Percentiles rank a stretch among this genome's conserved stretches.
phyloP scores from a whole-genome alignment of 2,329 filamentous ascomycete species.

The Cladosporium sp. region DNA sequence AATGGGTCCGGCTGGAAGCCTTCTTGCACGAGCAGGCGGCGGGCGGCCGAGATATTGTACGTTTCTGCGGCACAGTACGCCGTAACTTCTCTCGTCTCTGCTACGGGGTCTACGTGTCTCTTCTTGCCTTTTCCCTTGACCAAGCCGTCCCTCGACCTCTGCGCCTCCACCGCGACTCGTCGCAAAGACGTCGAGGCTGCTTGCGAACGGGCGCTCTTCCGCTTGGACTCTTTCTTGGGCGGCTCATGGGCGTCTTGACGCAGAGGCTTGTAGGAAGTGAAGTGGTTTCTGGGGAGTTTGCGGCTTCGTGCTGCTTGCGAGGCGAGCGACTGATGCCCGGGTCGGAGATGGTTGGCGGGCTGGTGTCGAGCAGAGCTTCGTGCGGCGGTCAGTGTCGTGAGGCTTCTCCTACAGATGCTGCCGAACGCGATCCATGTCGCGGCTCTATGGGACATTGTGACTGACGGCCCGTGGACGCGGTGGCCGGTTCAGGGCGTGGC shows the following conservation, averaged over 20 bases:
- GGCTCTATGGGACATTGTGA: conserved; percentile 11
- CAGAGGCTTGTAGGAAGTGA: conserved; percentile 17
- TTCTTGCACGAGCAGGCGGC: conserved; percentile 50
- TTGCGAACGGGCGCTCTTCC: conserved; percentile 45
- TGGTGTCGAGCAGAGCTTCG: conserved; percentile 16
- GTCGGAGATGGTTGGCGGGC: conserved; percentile 9
- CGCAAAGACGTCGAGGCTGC: conserved; percentile 68
- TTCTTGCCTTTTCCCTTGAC: conserved; percentile 42
- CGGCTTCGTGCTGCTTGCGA: conserved; percentile 17
- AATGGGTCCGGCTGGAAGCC: conserved; percentile 59
- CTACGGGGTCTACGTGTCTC: conserved; percentile 41
- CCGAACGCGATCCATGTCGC: conserved; percentile 28
- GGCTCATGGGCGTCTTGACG: conserved; percentile 15
- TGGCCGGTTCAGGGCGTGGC: no score
- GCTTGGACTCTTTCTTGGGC: conserved; percentile 33
- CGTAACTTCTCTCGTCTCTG: conserved; percentile 48
- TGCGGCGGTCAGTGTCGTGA: conserved; percentile 18
- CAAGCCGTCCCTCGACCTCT: conserved; percentile 52
- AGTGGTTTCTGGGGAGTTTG: conserved; percentile 22
- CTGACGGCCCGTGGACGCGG: neutral
- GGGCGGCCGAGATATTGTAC: conserved; percentile 55
- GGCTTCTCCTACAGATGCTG: conserved; percentile 13
- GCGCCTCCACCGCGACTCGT: conserved; percentile 79
- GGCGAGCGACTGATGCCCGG: conserved; percentile 15
- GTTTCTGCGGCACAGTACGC: conserved; percentile 64